Conservation (phyloP, 768 basidiomycete genomes). For the Tylopilus rubrobrunneus region DNA sequence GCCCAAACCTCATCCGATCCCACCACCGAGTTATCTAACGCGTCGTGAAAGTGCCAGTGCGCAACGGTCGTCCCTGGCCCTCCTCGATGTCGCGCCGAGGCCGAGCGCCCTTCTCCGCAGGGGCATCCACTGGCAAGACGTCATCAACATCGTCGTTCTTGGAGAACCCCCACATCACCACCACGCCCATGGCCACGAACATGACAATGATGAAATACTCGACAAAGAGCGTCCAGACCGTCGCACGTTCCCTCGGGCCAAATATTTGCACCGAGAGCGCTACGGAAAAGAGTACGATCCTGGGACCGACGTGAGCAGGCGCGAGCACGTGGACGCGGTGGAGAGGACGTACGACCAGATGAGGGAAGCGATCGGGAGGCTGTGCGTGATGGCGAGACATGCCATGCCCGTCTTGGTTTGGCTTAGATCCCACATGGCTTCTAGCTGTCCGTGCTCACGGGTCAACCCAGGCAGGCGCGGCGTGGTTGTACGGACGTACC, state of each 20-base stretch:
- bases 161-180: constrained; percentile 2
- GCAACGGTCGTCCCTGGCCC: not conserved
- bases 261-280: constrained; percentile 13
- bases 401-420: constrained; percentile 3
- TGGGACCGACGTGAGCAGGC: too few relatives aligned
- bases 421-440: constrained; percentile 4
- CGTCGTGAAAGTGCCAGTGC: too few relatives aligned
- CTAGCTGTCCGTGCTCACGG: too few relatives aligned
- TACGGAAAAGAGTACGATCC: constrained; percentile 5
- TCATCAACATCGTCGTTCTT: not conserved
- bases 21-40: too few relatives aligned
- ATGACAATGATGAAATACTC: constrained; percentile 3
- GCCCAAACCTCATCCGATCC: too few relatives aligned
- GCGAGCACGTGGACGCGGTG: not conserved
- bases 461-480: not conserved
- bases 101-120: too few relatives aligned
- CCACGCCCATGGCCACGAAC: not conserved
- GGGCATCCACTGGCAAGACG: too few relatives aligned
- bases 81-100: not conserved
- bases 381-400: constrained; percentile 12
- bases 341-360: constrained; percentile 14
- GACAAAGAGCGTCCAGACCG: constrained; percentile 1
- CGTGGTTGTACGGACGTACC: not conserved
- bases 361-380: constrained; percentile 11
- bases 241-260: not conserved